Evolutionary conservation across 345 rosid species (phyloP).

Genomic region (Chamaenerion angustifolium): DNA sequence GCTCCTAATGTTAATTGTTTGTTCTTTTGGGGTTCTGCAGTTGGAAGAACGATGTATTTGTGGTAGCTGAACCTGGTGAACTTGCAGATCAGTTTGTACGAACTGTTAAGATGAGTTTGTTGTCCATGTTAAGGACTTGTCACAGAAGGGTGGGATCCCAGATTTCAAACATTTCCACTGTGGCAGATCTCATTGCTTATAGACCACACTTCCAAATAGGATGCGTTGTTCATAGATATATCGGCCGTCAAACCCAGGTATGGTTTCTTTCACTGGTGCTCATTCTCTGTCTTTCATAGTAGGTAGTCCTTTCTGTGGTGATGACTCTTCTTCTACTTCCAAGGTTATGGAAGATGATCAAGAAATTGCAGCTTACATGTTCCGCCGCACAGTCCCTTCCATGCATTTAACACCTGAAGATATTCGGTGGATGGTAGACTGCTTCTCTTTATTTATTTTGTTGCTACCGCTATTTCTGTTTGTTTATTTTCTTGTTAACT

Average conservation of each 20-base stretch:
- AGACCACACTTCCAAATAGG: slow-evolving; percentile 85
- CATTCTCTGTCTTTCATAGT: background rate
- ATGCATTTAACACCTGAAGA: slow-evolving; percentile 79
- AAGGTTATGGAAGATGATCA: slow-evolving; percentile 96
- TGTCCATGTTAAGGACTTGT: slow-evolving; percentile 39
- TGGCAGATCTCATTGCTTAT: slow-evolving; percentile 49
- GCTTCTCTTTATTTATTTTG: slow-evolving; percentile 5
- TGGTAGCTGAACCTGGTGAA: slow-evolving; percentile 97
- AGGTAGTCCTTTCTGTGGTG: background rate
- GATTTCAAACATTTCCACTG: slow-evolving; percentile 53
- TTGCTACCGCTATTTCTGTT: too few relatives aligned
- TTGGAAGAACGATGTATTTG: slow-evolving; percentile 98
- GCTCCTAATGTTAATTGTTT: background rate
- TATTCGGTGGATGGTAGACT: slow-evolving; percentile 89
- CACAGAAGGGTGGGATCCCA: slow-evolving; percentile 38
- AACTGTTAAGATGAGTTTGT: slow-evolving; percentile 63
- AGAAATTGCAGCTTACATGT: slow-evolving; percentile 89
- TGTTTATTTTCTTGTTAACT: too few relatives aligned
- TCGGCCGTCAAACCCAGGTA: slow-evolving; percentile 94
- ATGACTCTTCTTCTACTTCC: background rate
- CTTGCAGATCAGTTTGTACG: slow-evolving; percentile 78
- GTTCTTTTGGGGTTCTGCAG: slow-evolving; percentile 26
- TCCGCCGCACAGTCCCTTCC: slow-evolving; percentile 87
- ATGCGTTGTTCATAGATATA: slow-evolving; percentile 70
- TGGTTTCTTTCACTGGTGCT: slow-evolving; percentile 1